Percentiles rank a stretch among this genome's conserved stretches.
Conservation (phyloP, 169 alveolate species). For the Cytauxzoon felis region DNA sequence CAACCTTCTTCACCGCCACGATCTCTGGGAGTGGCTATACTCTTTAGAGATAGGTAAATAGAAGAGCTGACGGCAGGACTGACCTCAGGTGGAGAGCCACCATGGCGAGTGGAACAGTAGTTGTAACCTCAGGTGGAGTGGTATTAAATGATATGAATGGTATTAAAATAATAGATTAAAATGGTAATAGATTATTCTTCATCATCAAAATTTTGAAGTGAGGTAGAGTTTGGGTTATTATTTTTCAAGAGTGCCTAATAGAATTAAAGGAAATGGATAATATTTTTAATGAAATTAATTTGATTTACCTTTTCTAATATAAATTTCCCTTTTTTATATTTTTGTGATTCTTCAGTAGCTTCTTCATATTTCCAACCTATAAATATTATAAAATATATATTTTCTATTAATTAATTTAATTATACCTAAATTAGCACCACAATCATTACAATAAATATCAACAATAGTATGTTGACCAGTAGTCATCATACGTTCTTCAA, state of each 20-base stretch:
- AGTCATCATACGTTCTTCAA: conserved; percentile 86
- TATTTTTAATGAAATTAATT: no score
- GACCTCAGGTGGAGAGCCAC: no score
- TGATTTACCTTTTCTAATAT: conserved; percentile 73
- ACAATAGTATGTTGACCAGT: conserved; percentile 86
- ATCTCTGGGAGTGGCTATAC: no score
- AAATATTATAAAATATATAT: not conserved
- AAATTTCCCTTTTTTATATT: conserved; percentile 78
- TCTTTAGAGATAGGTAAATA: no score
- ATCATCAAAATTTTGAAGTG: no score
- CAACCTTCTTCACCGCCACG: no score
- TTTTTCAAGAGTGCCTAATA: conserved; percentile 25
- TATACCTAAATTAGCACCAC: conserved; percentile 79
- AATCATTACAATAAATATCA: conserved; percentile 84
- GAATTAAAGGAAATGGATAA: not conserved
- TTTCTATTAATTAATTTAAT: not conserved
- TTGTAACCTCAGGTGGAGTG: no score
- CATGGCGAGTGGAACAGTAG: no score
- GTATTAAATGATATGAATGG: no score
- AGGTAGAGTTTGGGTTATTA: conserved; percentile 20
- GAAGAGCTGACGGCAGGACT: no score
- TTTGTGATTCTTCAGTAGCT: conserved; percentile 76
- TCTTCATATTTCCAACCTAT: conserved; percentile 80
- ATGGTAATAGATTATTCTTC: no score
- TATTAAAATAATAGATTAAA: no score